Evolutionary conservation across 2,329 filamentous ascomycete genomes (phyloP).

Genomic region (Botryotinia globosa): DNA sequence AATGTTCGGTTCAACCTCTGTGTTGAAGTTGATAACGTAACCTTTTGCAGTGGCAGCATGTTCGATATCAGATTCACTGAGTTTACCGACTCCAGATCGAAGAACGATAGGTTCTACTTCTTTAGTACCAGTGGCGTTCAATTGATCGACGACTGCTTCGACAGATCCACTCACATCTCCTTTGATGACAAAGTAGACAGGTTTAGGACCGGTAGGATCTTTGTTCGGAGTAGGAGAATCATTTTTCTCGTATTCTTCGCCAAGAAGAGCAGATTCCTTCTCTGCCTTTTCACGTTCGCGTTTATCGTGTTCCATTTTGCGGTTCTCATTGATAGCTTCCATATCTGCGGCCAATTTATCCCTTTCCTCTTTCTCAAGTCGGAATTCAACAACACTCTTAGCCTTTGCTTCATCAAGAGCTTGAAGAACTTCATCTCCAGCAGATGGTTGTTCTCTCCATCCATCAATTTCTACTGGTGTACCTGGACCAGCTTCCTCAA

Average conservation of each 20-base stretch:
- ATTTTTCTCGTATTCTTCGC: slow-evolving; percentile 38
- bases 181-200: slow-evolving; percentile 82
- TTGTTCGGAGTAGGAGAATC: slow-evolving; percentile 25
- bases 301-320: slow-evolving; percentile 55
- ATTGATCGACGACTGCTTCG: slow-evolving; percentile 78
- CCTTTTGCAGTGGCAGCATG: slow-evolving; percentile 76
- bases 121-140: slow-evolving; percentile 77
- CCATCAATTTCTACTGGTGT: slow-evolving; percentile 90
- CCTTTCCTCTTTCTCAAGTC: slow-evolving; percentile 68
- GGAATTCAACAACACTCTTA: slow-evolving; percentile 73
- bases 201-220: slow-evolving; percentile 44
- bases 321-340: slow-evolving; percentile 71
- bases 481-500: slow-evolving; percentile 76
- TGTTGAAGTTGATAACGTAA: slow-evolving; percentile 84
- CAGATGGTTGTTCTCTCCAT: slow-evolving; percentile 84
- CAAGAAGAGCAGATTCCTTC: slow-evolving; percentile 42
- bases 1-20: slow-evolving; percentile 63
- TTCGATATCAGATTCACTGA: slow-evolving; percentile 85
- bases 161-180: slow-evolving; percentile 92
- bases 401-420: slow-evolving; percentile 75
- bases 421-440: slow-evolving; percentile 85
- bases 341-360: slow-evolving; percentile 65
- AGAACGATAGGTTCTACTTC: slow-evolving; percentile 78
- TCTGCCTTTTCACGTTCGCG: slow-evolving; percentile 59
- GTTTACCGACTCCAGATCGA: slow-evolving; percentile 70